Base-by-base conservation (phyloP, 441 rosid species). In the Manihot esculenta region DNA sequence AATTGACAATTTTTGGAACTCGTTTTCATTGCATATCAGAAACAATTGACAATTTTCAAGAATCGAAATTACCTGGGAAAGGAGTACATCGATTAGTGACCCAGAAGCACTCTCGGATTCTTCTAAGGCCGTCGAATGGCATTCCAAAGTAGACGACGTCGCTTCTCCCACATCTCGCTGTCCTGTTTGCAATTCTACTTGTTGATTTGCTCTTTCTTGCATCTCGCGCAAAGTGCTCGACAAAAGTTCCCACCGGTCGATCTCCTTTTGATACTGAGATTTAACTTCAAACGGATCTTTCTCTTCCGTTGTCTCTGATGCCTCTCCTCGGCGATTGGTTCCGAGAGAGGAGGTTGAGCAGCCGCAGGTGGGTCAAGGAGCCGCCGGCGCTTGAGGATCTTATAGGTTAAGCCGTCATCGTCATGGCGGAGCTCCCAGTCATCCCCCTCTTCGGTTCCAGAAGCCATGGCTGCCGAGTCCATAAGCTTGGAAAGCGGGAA, bases 351-450 rank as follows among this genome's bases (percentile, higher is more conserved):
- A 69, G 61, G 63, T 68, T 68, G 62, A 62, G 72, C 5, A 14
- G 70, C 38, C 5, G 62, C 23, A 69, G 59, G 38, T 55, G 66
- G 78, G 66, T 75, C 80, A 65, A 69, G 71, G 48, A 79, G 75
- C 48, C 79, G 82, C 66, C 84, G 89, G 73, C 84, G 89, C 75
- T 77, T 76, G 70, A 94, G 88, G 64, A 79, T 72, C 80, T 88
- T 87, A 87, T 89, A 85, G 60, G 89, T 78, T 87, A 94, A 92
- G 18, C 97, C 97, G 54, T 90, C 89, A 66, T 86, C 89, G 76
- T 90, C 91, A 78, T 85, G 85, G 79, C 79, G 79, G 69, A 88
- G 84, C 74, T 85, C 95, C 95, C 97, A 94, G 33, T 84, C 91
- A 55, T 83, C 89, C 33, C 78, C 53, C 2, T 66, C 69, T 51